Evolutionary conservation across 305 asterid species (phyloP), one percentile per base, ranked within the genome.

Genomic region (Galium porrigens): DNA sequence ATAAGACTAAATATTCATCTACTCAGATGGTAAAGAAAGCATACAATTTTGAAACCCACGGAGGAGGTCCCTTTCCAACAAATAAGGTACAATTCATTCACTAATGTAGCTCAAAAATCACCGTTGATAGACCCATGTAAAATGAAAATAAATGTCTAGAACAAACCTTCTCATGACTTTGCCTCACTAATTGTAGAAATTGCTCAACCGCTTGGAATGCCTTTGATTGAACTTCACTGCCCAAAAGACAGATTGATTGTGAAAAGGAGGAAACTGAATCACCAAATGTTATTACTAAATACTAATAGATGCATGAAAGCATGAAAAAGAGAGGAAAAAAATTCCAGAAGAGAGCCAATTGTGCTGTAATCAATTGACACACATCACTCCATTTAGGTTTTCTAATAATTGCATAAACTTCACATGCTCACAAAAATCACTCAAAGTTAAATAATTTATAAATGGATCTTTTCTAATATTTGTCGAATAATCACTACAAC

Each of bases 191-290:
- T 70, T 87, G 96, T 88, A 92, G 71, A 78, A 92, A 92, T 63
- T 89, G 99, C 66, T 92, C 99, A 72, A 87, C 97, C 10, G 96
- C 96, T 87, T 86, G 85, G 74, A 86, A 92, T 69, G 97, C 97
- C 80, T 92, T 87, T 58, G 85, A 80, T 66, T 95, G 86, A 61
- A 92, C 97, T 49, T 92, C 96, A 67, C 99, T 92, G 85, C 59
- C 52, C 74, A 53, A 59, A 37, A 65, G 67, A 60, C 55, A 67
- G 58, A 49, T 75, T 65, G 70, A 66, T 59, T 36, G 49, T 63
- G 10, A 56, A 73, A 60, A 32, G 46, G 58, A 34, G 54, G 55
- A 65, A 12, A 53, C 39, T 27, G 61, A 59, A 63, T 46, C 52
- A 64, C 15, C 2, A 4, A 1, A 11, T 18, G 32, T 4, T 34